Evolutionary conservation across 192 early-diverging fungal species (phyloP), one percentile per base, ranked within the genome.

Genomic region (Fimicolochytrium jonesii): DNA sequence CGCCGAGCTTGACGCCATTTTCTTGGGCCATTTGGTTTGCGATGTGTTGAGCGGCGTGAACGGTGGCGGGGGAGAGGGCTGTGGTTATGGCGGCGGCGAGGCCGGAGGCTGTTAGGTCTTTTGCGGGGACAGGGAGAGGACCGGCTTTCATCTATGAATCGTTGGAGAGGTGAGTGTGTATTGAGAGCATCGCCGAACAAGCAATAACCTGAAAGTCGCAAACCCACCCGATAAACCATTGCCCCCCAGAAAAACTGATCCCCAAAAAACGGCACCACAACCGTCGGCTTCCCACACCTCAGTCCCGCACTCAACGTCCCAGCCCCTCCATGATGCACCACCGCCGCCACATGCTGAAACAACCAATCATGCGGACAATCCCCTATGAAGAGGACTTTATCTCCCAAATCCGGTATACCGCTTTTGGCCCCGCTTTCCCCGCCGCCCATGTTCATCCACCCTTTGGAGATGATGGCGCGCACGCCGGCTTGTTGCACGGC

Each of bases 321-420:
- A 4, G 89, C 88, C 20, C 89, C 89, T 45, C 89, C 89, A 63
- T 91, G 89, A 68, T 91, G 89, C 6, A 88, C 76, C n/a, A 88
- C 87, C 6, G 72, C 88, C 7, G 72, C 50, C 9, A 88, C 61
- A 39, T 77, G 56, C 10, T 82, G 78, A 64, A 91, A 91, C 32
- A 91, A 66, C 87, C 87, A 91, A 64, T 91, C 89, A 50, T 91
- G 89, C 2, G 89, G 89, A 23, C 53, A 55, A 23, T 55, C 53
- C 10, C 53, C 53, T 33, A 55, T 31, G 80, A 83, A 55, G 33
- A 55, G 33, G 15, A 55, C 28, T 33, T 55, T 55, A 15, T 17
- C 13, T n/a, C n/a, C n/a, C n/a, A n/a, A n/a, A 15, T 55, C 48
- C 11, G 25, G 13, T n/a, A n/a, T n/a, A n/a, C n/a, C n/a, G n/a